These are phyloP conservation scores for Boletus rubroflammeus DNA, from an alignment of 768 basidiomycete genomes.

Conservation along the genomic window DNA sequence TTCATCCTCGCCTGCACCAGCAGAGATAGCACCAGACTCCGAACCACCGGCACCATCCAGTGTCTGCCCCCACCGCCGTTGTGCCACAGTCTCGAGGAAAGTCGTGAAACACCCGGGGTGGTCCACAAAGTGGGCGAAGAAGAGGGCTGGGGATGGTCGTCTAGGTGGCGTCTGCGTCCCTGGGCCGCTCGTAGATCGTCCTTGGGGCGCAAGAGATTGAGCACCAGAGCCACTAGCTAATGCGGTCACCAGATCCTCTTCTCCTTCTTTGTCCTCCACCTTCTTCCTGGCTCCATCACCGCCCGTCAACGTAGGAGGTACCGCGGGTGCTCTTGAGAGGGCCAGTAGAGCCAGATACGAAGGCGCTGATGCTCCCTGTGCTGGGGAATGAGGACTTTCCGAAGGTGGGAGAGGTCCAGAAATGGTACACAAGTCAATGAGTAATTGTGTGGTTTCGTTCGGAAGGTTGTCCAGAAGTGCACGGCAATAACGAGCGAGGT, in stretches of 20 bases:
- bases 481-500: slow-evolving; percentile 83
- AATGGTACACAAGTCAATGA: slow-evolving; percentile 89
- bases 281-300: slow-evolving; percentile 22
- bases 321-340: slow-evolving; percentile 53
- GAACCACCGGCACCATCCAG: slow-evolving; percentile 39
- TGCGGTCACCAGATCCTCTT: slow-evolving; percentile 17
- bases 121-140: slow-evolving; percentile 93
- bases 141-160: slow-evolving; percentile 76
- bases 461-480: slow-evolving; percentile 81
- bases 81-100: slow-evolving; percentile 86
- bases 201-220: slow-evolving; percentile 11
- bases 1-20: slow-evolving; percentile 37
- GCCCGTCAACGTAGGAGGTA: slow-evolving; percentile 40
- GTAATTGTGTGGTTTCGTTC: slow-evolving; percentile 82
- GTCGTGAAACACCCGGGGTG: slow-evolving; percentile 77
- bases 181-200: slow-evolving; percentile 2
- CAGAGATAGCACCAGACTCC: slow-evolving; percentile 9
- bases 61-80: slow-evolving; percentile 73
- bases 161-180: slow-evolving; percentile 37
- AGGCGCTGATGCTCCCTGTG: slow-evolving; percentile 34
- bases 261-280: slow-evolving; percentile 10
- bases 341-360: slow-evolving; percentile 83
- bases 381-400: slow-evolving; percentile 18
- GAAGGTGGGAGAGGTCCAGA: slow-evolving; percentile 42
- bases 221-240: slow-evolving; percentile 28